A percentile compares a stretch with the other conserved stretches of the same genome.
phyloP scores from a whole-genome alignment of 257 asterid species.

The Henckelia pumila region DNA sequence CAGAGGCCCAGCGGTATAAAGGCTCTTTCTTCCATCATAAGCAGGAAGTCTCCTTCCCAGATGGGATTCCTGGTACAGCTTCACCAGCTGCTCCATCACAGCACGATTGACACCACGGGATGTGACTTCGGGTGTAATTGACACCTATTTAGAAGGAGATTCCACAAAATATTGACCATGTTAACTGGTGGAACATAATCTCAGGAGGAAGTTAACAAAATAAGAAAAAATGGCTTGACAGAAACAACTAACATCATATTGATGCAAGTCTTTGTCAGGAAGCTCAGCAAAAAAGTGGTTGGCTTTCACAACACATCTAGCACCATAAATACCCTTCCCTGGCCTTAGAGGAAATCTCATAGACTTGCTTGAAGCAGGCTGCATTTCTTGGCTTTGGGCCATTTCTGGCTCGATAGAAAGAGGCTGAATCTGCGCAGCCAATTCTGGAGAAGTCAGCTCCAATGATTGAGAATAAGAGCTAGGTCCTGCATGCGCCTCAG shows the following conservation, averaged over 20 bases:
- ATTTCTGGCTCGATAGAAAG: conserved; percentile 48
- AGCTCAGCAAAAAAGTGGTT: conserved; percentile 89
- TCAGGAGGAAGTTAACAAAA: background rate
- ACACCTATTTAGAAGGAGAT: conserved; percentile 42
- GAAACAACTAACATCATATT: conserved; percentile 69
- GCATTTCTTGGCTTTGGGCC: conserved; percentile 44
- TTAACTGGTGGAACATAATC: background rate
- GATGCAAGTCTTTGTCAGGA: conserved; percentile 91
- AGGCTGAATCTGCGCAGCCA: conserved; percentile 42
- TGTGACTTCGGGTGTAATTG: conserved; percentile 78
- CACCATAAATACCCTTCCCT: conserved; percentile 74
- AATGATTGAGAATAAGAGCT: conserved; percentile 53
- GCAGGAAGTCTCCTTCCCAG: conserved; percentile 89
- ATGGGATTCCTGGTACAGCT: conserved; percentile 64
- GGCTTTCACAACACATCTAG: conserved; percentile 78
- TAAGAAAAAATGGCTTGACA: background rate
- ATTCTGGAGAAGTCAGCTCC: conserved; percentile 39
- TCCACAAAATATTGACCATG: background rate
- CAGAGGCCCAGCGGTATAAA: conserved; percentile 92
- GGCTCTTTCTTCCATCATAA: conserved; percentile 95
- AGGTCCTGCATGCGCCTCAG: conserved; percentile 42
- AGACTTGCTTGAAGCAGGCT: conserved; percentile 83
- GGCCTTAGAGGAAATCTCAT: conserved; percentile 86
- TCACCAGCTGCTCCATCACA: conserved; percentile 80
- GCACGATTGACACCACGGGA: conserved; percentile 88